Percentiles rank a stretch among this genome's conserved stretches.
These are phyloP conservation scores for Eimeria tenella DNA, from an alignment of 169 alveolate genomes.

Conservation along the genomic window DNA sequence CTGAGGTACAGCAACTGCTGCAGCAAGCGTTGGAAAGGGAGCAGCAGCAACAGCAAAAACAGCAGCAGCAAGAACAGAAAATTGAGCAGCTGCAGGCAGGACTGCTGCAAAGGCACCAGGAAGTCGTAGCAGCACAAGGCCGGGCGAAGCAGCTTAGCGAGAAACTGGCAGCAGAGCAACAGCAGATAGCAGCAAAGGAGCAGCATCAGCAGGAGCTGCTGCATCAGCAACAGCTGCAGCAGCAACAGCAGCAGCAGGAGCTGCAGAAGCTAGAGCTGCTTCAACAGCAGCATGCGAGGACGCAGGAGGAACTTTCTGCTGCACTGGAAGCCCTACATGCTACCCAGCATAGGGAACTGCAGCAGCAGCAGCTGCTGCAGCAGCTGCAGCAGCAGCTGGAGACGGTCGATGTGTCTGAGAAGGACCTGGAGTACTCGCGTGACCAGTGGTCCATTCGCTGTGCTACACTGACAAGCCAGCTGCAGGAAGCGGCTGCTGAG, in stretches of 20 bases:
- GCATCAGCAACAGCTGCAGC: constrained; percentile 48
- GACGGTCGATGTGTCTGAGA: constrained; percentile 25
- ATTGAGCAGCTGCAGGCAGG: constrained; percentile 52
- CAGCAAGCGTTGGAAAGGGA: constrained; percentile 29
- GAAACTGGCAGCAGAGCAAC: constrained; percentile 60
- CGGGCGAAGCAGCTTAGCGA: constrained; percentile 45
- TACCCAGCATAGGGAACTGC: constrained; percentile 57
- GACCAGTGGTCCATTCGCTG: constrained; percentile 22
- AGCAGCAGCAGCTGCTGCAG: constrained; percentile 75
- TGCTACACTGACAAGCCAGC: constrained; percentile 35
- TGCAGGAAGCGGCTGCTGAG: constrained; percentile 62
- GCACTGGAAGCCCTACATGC: constrained; percentile 48
- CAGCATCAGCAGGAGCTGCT: constrained; percentile 65
- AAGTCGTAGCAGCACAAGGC: constrained; percentile 41
- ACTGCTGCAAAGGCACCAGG: constrained; percentile 59
- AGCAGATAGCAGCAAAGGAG: not conserved
- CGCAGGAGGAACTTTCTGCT: constrained; percentile 66
- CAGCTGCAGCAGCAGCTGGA: constrained; percentile 73
- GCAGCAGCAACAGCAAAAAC: constrained; percentile 69
- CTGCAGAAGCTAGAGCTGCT: constrained; percentile 12
- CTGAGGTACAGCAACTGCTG: constrained; percentile 24
- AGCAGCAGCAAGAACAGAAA: constrained; percentile 58
- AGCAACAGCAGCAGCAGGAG: constrained; percentile 71
- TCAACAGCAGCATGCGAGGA: constrained; percentile 53
- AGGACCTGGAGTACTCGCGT: not conserved